Evolutionary conservation across 1,284 basidiomycete species (phyloP).

Genomic region (Clitocybe nebularis): DNA sequence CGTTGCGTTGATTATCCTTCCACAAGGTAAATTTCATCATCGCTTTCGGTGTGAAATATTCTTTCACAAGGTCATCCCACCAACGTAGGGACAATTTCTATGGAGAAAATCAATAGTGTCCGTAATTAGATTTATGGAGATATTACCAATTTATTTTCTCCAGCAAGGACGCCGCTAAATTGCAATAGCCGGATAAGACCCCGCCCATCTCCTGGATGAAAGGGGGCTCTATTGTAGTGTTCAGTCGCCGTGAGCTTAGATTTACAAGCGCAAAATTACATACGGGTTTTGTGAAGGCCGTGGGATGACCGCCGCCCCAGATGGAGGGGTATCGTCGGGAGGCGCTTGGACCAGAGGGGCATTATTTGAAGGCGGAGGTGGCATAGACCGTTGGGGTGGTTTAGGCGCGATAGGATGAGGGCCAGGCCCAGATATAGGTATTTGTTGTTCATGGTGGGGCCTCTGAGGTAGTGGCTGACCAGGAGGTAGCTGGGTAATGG

Average conservation of each 20-base stretch:
- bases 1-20: conserved; percentile 71
- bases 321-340: conserved; percentile 12
- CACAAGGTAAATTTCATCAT: conserved; percentile 73
- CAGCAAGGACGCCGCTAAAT: conserved; percentile 59
- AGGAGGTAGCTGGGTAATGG: conserved; percentile 17
- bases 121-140: conserved; percentile 7
- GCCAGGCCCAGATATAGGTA: conserved; percentile 8
- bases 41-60: conserved; percentile 64
- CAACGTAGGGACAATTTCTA: conserved; percentile 59
- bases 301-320: conserved; percentile 10
- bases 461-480: conserved; percentile 6
- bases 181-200: conserved; percentile 57
- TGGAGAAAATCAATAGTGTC: conserved; percentile 5
- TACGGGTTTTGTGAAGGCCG: conserved; percentile 14
- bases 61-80: conserved; percentile 59
- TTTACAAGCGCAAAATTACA: conserved; percentile 7
- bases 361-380: conserved; percentile 11
- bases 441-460: conserved; percentile 9
- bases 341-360: conserved; percentile 9
- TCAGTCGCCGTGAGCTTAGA: too few species aligned
- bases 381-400: too few species aligned
- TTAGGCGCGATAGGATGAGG: conserved; percentile 19
- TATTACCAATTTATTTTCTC: conserved; percentile 44
- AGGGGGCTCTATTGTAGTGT: conserved; percentile 15
- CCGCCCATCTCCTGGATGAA: conserved; percentile 50